phyloP scores from a whole-genome alignment of 306 rosid genomes.

The Chamaecrista fasciculata region DNA sequence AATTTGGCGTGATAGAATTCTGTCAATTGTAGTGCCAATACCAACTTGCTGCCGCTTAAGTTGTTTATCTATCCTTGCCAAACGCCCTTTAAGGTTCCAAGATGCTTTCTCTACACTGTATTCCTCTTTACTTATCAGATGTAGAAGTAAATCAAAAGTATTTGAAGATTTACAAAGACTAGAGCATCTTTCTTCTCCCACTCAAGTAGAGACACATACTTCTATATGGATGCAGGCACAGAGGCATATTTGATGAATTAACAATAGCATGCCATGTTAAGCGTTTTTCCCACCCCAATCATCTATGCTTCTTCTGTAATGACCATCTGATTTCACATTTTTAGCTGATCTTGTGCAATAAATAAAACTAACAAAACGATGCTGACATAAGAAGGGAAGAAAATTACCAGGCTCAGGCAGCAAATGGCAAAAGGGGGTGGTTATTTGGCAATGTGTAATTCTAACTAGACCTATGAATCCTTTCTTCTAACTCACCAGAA shows the following conservation, averaged over 20 bases:
- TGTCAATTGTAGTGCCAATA: not conserved
- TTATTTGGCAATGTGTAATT: slow-evolving; percentile 11
- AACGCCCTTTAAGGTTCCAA: not conserved
- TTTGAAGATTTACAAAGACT: not conserved
- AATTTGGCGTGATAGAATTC: not conserved
- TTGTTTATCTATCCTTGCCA: not conserved
- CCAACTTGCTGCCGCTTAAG: not conserved
- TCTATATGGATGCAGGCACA: not conserved
- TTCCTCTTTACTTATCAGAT: not conserved
- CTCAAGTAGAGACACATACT: not conserved
- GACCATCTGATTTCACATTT: not conserved
- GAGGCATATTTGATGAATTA: not conserved
- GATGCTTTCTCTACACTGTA: not conserved
- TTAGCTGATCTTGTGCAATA: not conserved
- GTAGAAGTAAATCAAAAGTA: slow-evolving; percentile 15
- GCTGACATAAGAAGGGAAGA: slow-evolving; percentile 1
- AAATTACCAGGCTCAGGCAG: slow-evolving; percentile 27
- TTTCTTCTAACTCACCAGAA: slow-evolving; percentile 51
- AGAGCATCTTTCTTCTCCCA: not conserved
- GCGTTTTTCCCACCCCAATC: not conserved
- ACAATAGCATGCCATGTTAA: not conserved
- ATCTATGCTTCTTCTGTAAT: slow-evolving; percentile 3
- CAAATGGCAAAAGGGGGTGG: slow-evolving; percentile 8
- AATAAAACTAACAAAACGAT: not conserved
- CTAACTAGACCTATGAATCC: slow-evolving; percentile 10